These are phyloP conservation scores for Paramyrothecium roridum DNA, from an alignment of 2,329 filamentous ascomycete genomes.

Conservation along the genomic window DNA sequence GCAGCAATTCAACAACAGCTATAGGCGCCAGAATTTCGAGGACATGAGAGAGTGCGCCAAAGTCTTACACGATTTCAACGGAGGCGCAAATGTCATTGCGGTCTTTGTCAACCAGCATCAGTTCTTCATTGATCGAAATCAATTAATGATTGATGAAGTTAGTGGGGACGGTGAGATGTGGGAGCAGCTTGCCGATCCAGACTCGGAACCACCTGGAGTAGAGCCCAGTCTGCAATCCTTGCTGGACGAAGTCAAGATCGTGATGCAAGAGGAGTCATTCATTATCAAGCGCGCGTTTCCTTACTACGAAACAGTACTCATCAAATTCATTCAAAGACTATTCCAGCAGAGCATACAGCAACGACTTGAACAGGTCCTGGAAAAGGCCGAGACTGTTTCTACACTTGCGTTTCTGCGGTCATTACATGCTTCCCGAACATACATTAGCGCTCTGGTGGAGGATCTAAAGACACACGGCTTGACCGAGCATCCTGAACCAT, in stretches of 20 bases:
- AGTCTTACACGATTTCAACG: slow-evolving; percentile 93
- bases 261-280: slow-evolving; percentile 94
- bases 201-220: slow-evolving; percentile 85
- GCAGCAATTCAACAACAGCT: slow-evolving; percentile 96
- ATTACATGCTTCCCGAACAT: slow-evolving; percentile 84
- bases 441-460: slow-evolving; percentile 83
- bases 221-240: slow-evolving; percentile 90
- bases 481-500: slow-evolving; percentile 91
- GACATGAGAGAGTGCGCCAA: slow-evolving; percentile 97
- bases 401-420: slow-evolving; percentile 88
- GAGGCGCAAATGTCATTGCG: slow-evolving; percentile 90
- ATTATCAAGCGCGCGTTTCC: slow-evolving; percentile 97
- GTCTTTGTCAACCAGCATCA: slow-evolving; percentile 98
- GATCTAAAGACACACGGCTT: slow-evolving; percentile 92
- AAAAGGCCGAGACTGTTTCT: slow-evolving; percentile 90
- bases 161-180: slow-evolving; percentile 72
- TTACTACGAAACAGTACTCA: slow-evolving; percentile 90
- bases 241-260: slow-evolving; percentile 89
- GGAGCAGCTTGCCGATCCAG: slow-evolving; percentile 92
- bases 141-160: slow-evolving; percentile 85
- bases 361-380: slow-evolving; percentile 88
- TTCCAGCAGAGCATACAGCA: slow-evolving; percentile 99
- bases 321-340: slow-evolving; percentile 89
- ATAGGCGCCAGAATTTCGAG: slow-evolving; percentile 90
- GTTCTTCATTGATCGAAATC: slow-evolving; percentile 96